Conservation (phyloP, 2,329 filamentous ascomycete genomes). For the Mycosphaerella sp. region DNA sequence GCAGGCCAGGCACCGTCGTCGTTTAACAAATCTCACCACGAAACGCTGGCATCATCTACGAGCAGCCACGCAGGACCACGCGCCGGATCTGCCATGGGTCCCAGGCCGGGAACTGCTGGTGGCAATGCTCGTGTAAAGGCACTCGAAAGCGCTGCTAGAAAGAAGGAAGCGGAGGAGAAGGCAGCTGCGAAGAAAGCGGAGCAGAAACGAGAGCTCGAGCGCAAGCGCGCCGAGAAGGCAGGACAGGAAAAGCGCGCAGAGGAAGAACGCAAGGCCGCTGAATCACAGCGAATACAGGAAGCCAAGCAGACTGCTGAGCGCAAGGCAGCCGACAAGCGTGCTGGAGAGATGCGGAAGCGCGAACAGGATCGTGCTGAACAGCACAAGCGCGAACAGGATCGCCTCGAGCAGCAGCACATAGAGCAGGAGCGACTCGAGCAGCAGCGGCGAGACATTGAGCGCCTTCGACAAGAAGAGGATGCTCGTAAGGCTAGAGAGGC, state of each 20-base stretch:
- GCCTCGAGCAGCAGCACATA: constrained; percentile 28
- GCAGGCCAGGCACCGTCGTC: constrained; percentile 25
- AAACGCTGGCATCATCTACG: constrained; percentile 29
- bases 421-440: constrained; percentile 26
- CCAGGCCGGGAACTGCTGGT: constrained; percentile 27
- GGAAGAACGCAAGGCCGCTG: constrained; percentile 35
- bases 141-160: constrained; percentile 67
- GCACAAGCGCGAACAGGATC: constrained; percentile 37
- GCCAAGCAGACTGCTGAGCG: constrained; percentile 34
- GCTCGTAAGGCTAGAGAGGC: constrained; percentile 29
- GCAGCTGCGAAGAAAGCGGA: constrained; percentile 73
- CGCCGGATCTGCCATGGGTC: constrained; percentile 55
- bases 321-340: constrained; percentile 45
- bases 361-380: constrained; percentile 37
- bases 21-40: constrained; percentile 24
- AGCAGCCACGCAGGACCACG: constrained; percentile 59
- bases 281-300: constrained; percentile 35
- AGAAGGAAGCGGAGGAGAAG: constrained; percentile 77
- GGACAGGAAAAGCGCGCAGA: constrained; percentile 48
- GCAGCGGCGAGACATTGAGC: constrained; percentile 34
- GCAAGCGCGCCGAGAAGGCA: constrained; percentile 64
- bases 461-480: constrained; percentile 26
- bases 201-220: constrained; percentile 72
- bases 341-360: constrained; percentile 32
- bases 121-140: constrained; percentile 48